Evolutionary conservation across 2,329 filamentous ascomycete genomes (phyloP), one percentile per base, ranked within the genome.

Genomic region (Arthrocladium fulminans): DNA sequence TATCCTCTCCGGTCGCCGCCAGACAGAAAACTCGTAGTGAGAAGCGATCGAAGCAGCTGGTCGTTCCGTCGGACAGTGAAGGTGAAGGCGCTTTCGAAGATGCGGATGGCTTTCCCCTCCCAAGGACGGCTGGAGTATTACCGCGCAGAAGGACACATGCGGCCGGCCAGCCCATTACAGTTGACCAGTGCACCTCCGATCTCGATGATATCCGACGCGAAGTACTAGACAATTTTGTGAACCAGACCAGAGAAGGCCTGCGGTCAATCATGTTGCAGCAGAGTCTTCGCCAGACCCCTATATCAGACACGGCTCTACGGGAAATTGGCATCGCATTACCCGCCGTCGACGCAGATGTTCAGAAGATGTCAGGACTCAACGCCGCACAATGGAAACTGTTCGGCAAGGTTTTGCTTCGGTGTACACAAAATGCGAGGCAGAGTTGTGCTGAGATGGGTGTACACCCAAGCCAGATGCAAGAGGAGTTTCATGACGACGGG

Each of bases 1-100:
- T 86, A 2, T 83, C 82, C 0, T 84, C 81, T 15, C 81, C 81
- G 2, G 20, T 47, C 12, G 34, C 27, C 4, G 43, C 25, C 17
- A 15, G 29, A 27, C 29, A 45, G 29, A 45, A 45, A 19, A 19
- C 23, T 12, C 6, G 20, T 6, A 29, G 23, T 22, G 15, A 45
- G 25, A 45, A 37, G 30, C 43, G 27, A 35, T 12, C 10, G 8
- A 10, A 23, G 12, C 29, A 15, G 7, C 43, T 22, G 3, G 32
- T 47, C 17, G 34, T 47, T 15, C 22, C n/a, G 7, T 15, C 32
- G 12, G 44, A 38, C 17, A 47, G 44, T 47, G 59, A 60, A 25
- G 66, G 65, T 22, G 69, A 66, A 46, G 67, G 71, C 54, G 68
- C 63, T 8, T 73, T 73, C 51, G 69, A 67, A 49, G 64, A 59